These are phyloP conservation scores for Eruca vesicaria DNA, from an alignment of 441 rosid genomes.

Conservation along the genomic window DNA sequence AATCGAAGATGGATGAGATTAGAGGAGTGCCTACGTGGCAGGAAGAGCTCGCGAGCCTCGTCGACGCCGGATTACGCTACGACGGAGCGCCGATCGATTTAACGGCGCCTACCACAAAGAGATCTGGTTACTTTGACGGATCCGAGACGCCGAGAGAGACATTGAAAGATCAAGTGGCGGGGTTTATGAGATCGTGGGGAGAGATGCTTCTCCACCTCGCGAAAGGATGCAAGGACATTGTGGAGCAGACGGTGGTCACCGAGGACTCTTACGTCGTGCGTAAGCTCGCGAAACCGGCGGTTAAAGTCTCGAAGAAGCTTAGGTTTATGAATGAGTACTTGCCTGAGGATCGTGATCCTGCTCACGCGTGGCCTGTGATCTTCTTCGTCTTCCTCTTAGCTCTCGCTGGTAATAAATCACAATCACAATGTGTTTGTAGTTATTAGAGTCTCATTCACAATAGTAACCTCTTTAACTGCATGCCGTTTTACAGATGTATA, in stretches of 20 bases:
- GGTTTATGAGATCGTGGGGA: conserved; percentile 74
- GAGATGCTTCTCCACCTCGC: conserved; percentile 77
- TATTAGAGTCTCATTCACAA: not conserved
- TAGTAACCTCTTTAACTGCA: no score
- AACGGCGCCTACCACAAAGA: conserved; percentile 27
- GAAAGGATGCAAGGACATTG: conserved; percentile 68
- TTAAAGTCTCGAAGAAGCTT: conserved; percentile 51
- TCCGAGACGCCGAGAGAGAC: conserved; percentile 35
- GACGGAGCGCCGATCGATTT: conserved; percentile 38
- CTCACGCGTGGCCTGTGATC: conserved; percentile 75
- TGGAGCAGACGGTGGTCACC: conserved; percentile 57
- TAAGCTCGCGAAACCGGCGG: conserved; percentile 65
- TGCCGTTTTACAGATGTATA: no score
- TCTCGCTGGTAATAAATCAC: conserved; percentile 51
- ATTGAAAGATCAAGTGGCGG: conserved; percentile 63
- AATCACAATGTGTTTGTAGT: not conserved
- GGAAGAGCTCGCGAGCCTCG: conserved; percentile 63
- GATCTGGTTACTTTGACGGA: conserved; percentile 23
- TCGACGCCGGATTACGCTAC: conserved; percentile 46
- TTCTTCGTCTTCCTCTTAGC: conserved; percentile 68
- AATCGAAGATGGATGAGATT: conserved; percentile 48
- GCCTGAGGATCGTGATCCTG: conserved; percentile 94
- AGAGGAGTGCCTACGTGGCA: conserved; percentile 55
- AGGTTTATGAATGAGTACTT: conserved; percentile 71
- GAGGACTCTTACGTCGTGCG: conserved; percentile 73